Percentiles rank a stretch among this genome's conserved stretches.
Conservation (phyloP, 805 yeast species). For the Brettanomyces nanus region DNA sequence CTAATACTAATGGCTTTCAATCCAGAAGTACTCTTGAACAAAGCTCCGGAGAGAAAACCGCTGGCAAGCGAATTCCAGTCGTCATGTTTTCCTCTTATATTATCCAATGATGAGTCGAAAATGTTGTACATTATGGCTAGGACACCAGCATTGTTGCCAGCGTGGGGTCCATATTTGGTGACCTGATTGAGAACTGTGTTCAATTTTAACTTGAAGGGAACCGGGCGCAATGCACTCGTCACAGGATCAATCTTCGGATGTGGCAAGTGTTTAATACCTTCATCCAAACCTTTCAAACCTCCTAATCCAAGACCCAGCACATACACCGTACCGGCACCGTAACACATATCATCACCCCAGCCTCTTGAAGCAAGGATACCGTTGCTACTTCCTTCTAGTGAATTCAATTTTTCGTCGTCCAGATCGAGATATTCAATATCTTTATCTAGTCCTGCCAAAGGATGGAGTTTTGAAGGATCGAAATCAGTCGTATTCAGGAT, state of each 20-base stretch:
- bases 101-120: constrained; percentile 71
- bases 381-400: constrained; percentile 73
- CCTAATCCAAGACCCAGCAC: constrained; percentile 81
- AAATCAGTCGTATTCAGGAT: constrained; percentile 50
- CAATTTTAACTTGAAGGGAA: constrained; percentile 73
- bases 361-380: constrained; percentile 94
- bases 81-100: constrained; percentile 83
- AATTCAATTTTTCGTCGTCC: constrained; percentile 70
- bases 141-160: constrained; percentile 94
- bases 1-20: constrained; percentile 81
- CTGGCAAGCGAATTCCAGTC: constrained; percentile 74
- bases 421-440: constrained; percentile 86
- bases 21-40: constrained; percentile 83
- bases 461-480: constrained; percentile 73
- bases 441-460: constrained; percentile 84
- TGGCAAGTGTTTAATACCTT: constrained; percentile 76
- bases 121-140: constrained; percentile 84
- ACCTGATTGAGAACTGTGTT: constrained; percentile 88
- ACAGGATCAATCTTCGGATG: constrained; percentile 52
- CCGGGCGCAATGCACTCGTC: constrained; percentile 37
- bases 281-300: constrained; percentile 81
- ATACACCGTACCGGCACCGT: constrained; percentile 95
- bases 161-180: constrained; percentile 91
- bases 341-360: constrained; percentile 95
- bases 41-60: constrained; percentile 88